These are phyloP conservation scores for Lipomyces spencermartinsiae DNA, from an alignment of 805 yeast species.

Conservation along the genomic window DNA sequence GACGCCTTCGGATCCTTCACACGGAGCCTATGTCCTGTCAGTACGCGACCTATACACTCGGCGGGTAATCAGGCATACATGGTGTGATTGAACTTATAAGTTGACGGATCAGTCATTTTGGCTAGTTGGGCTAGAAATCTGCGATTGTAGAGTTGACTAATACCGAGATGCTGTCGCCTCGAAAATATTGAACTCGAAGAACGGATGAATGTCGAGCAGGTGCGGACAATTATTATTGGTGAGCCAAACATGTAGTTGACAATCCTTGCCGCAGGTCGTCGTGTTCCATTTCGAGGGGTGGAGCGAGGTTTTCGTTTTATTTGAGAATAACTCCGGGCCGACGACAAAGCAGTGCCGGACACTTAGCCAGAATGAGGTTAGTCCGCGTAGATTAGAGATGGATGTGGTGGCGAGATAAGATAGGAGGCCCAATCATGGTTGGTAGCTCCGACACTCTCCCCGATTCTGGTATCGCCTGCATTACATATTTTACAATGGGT, in stretches of 20 bases:
- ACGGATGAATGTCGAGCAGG: constrained; percentile 3
- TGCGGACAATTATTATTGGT: not conserved
- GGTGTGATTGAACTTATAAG: constrained; percentile 58
- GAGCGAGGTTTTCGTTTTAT: no score
- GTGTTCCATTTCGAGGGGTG: no score
- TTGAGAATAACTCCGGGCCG: no score
- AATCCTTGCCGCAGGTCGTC: no score
- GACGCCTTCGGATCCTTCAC: constrained; percentile 80
- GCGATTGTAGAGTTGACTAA: constrained; percentile 2
- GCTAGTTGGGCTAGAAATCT: constrained; percentile 22
- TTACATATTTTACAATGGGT: no score
- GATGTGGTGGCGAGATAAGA: no score
- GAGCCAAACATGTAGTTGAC: not conserved
- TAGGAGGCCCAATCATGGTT: no score
- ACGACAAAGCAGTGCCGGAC: no score
- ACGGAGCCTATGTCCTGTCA: constrained; percentile 61
- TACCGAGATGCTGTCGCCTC: not conserved
- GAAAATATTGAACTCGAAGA: not conserved
- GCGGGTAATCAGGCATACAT: constrained; percentile 28
- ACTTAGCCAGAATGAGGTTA: no score
- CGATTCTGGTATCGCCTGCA: no score
- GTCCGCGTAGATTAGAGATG: no score
- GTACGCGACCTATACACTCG: not conserved
- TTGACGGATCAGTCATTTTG: constrained; percentile 39
- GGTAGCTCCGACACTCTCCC: no score